Evolutionary conservation across 768 basidiomycete species (phyloP).

Genomic region (Boletus edulis): DNA sequence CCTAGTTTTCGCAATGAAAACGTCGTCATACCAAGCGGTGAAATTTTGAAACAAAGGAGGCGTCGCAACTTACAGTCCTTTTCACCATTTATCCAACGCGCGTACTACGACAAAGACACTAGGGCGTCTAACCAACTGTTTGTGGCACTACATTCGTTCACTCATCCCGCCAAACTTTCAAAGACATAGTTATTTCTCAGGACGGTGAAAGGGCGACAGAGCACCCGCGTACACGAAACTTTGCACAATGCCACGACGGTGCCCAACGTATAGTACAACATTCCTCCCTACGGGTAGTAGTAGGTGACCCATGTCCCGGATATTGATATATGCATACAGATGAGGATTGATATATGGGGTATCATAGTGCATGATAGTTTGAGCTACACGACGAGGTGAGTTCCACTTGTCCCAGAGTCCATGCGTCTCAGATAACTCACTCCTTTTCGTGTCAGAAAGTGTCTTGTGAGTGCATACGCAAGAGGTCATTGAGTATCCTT

Average conservation of each 20-base stretch:
- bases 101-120: too few species aligned
- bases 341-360: slow-evolving; percentile 28
- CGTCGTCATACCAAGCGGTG: too few species aligned
- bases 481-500: slow-evolving; percentile 66
- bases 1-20: too few species aligned
- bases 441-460: slow-evolving; percentile 32
- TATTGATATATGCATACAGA: slow-evolving; percentile 30
- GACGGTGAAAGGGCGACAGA: neutral
- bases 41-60: too few species aligned
- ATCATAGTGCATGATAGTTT: slow-evolving; percentile 24
- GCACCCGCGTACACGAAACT: neutral
- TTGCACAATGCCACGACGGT: neutral
- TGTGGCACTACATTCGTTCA: too few species aligned
- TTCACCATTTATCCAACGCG: too few species aligned
- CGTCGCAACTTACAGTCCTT: too few species aligned
- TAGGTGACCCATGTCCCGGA: slow-evolving; percentile 8
- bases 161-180: neutral
- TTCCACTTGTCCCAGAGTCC: neutral
- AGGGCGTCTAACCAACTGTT: too few species aligned
- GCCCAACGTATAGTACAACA: slow-evolving; percentile 14
- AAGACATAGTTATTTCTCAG: slow-evolving; percentile 3
- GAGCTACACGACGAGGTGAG: slow-evolving; percentile 21
- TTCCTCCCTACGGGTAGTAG: slow-evolving; percentile 12
- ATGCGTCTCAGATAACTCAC: slow-evolving; percentile 19
- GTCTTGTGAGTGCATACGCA: slow-evolving; percentile 48